Base-by-base conservation (phyloP, 352 stramenopile genomes). In the Synura sp. region DNA sequence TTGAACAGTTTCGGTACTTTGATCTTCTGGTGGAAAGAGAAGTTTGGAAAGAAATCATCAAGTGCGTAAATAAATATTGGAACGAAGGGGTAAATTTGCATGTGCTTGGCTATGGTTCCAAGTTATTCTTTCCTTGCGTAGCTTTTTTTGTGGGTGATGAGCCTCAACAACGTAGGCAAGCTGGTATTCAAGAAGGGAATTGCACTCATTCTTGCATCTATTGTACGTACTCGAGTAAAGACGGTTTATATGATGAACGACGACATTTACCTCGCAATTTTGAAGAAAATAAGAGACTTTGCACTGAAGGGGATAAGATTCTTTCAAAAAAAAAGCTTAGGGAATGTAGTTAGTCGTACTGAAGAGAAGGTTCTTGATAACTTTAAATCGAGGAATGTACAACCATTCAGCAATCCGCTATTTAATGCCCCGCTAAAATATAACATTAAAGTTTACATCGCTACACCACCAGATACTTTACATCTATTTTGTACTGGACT, bases 251-350 rank as follows among this genome's bases (percentile, higher is more conserved):
- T 71, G 57, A 71, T 71, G 57, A 71, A 71, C 33, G 57, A 22
- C 33, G 57, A 71, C 33, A 71, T 71, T 71, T n/a, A n/a, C n/a
- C n/a, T n/a, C n/a, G n/a, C n/a, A n/a, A 71, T 71, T 41, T 71
- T 71, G 57, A 71, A 71, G 33, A 71, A 31, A 71, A 31, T 71
- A 71, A 31, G 57, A 41, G 57, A 71, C n/a, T n/a, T 71, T 41
- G 38, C 57, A 71, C 38, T 22, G 57, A 71, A 22, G 57, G 57
- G 38, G 38, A 22, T 71, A 71, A 41, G 57, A 71, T 71, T 71
- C 38, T 71, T 22, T 31, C 57, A 71, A 71, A 31, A 41, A 31
- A 71, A 41, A 71, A 71, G 57, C n/a, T n/a, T n/a, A n/a, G n/a
- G n/a, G n/a, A n/a, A n/a, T n/a, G n/a, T n/a, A n/a, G n/a, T n/a